A percentile compares a stretch with the other conserved stretches of the same genome.
phyloP scores from a whole-genome alignment of 345 rosid genomes.

The Lumnitzera racemosa region DNA sequence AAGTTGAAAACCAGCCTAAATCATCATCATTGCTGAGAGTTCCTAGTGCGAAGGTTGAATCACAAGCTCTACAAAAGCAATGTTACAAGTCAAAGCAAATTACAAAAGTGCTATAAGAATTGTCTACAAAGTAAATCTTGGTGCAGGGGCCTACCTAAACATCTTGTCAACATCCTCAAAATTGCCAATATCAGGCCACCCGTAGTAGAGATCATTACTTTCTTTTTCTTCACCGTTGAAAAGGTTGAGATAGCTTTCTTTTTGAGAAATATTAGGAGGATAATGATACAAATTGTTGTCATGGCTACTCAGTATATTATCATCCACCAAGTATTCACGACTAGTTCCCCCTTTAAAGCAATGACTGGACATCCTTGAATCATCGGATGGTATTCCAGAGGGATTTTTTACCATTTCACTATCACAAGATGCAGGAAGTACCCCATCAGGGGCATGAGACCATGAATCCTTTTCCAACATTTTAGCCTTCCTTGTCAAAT shows the following conservation, averaged over 20 bases:
- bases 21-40: conserved; percentile 58
- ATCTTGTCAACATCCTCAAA: conserved; percentile 91
- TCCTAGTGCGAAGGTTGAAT: conserved; percentile 66
- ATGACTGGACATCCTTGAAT: conserved; percentile 31
- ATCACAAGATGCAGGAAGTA: conserved; percentile 30
- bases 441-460: conserved; percentile 34
- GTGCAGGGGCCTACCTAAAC: conserved; percentile 49
- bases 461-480: conserved; percentile 54
- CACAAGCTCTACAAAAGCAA: conserved; percentile 57
- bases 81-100: neutral
- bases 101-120: neutral
- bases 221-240: conserved; percentile 56
- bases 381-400: conserved; percentile 26
- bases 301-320: conserved; percentile 34
- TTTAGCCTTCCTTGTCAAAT: conserved; percentile 25
- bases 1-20: conserved; percentile 63
- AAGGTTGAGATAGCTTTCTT: conserved; percentile 50
- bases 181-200: conserved; percentile 79
- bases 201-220: conserved; percentile 55
- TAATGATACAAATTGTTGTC: conserved; percentile 31
- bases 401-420: conserved; percentile 35
- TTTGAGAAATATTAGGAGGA: conserved; percentile 39
- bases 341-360: conserved; percentile 31
- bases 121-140: neutral
- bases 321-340: conserved; percentile 30